Base-by-base conservation (phyloP, 2,329 filamentous ascomycete species). In the Verticillium tricorpus region DNA sequence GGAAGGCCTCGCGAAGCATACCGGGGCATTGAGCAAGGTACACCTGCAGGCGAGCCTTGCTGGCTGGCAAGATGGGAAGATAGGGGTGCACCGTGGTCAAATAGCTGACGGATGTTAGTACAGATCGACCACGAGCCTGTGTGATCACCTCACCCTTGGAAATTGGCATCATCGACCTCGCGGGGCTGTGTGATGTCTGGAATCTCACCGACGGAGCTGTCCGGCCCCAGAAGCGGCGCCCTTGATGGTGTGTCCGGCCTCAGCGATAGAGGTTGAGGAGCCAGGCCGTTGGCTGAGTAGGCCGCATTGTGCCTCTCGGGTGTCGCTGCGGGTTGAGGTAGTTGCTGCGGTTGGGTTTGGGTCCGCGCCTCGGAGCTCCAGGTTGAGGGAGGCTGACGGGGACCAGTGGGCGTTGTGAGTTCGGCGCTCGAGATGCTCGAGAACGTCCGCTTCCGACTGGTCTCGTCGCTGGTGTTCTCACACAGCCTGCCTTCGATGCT, bases 401-500 rank as follows among this genome's bases (percentile, higher is more conserved):
- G 78, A 19, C 81, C 77, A 32, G 76, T 69, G 34, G 75, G 73
- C 14, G 73, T 71, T 14, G 79, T 76, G 17, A 66, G 8, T 79
- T 79, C 66, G 60, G 71, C 71, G n/a, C 62, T 64, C 17, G 74
- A 74, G 61, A 76, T 76, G 62, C 70, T 74, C 1, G 73, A 75
- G 64, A 71, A 74, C 1, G 73, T 72, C 60, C 74, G 67, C 59
- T 76, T 76, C 14, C 74, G 70, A 50, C 64, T 68, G 58, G 37
- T 56, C 39, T 65, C 64, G 15, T 68, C 66, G 31, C 54, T 31
- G 9, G 57, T 40, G 28, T 25, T 54, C 28, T 59, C 58, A 15
- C 58, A 84, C 62, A 95, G 86, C 71, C 92, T 90, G 66, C 89
- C 90, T 72, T 96, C 93, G 56, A 97, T 88, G 54, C 85, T 89